Base-by-base conservation (phyloP, 23 red algal species). In the Porphyridium purpureum region DNA sequence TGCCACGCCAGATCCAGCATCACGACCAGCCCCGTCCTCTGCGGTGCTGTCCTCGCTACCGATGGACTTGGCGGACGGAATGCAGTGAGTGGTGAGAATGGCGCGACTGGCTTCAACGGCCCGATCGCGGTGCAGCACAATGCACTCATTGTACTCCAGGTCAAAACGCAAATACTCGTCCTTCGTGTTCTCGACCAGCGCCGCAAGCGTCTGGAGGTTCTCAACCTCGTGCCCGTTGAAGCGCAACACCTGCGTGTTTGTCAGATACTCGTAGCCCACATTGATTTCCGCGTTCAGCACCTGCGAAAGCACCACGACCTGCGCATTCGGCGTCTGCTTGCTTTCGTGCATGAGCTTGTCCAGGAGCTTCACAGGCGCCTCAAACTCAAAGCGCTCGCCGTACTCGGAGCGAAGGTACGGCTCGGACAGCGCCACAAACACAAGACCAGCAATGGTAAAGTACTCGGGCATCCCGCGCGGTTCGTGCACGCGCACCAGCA, bases 361-460 rank as follows among this genome's bases (percentile, higher is more conserved):
- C 27, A 86, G 49, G 47, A 84, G 60, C n/a, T 60, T 54, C 35
- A 85, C 78, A 17, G 78, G 79, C 1, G 79, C 78, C 22, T 84
- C 73, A 24, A 61, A 66, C 14, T 76, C 38, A 42, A 64, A 93
- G 33, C 62, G 63, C 0, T 57, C 47, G 21, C 86, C 86, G 64
- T 82, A 93, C 31, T 75, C 75, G 55, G 65, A 54, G 25, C 70
- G 50, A 23, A 95, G 69, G 60, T 84, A 95, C 38, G 80, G 73
- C 59, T 95, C 78, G 42, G 72, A 74, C 44, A 95, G 60, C n/a
- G 64, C 61, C 33, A 81, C 68, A 63, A 95, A 95, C 5, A 95
- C 72, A 24, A 95, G 46, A 17, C 88, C 88, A 19, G 69, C 88
- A 7, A 70, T 58, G 15, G 81, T 47, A 9, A 95, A 34, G 57